phyloP scores from a whole-genome alignment of 1,139 yeast genomes.

The Geotrichum histeridarum region DNA sequence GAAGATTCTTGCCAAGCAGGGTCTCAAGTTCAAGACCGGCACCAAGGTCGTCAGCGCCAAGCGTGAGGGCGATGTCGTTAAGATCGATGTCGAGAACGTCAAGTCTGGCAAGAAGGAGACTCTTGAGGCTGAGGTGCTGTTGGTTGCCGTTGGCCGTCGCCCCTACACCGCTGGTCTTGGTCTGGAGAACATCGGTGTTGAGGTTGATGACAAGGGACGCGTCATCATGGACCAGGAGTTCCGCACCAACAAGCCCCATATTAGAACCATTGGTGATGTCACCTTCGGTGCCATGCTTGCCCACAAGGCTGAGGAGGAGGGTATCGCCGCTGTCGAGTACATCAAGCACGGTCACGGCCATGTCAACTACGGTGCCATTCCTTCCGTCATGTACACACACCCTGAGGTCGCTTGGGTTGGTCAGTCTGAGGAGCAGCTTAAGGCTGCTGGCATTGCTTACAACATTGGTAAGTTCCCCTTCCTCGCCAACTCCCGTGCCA shows the following conservation, averaged over 20 bases:
- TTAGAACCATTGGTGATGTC: constrained; percentile 96
- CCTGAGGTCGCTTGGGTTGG: constrained; percentile 99
- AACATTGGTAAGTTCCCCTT: constrained; percentile 97
- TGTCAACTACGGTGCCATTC: constrained; percentile 95
- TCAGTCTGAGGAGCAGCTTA: constrained; percentile 89
- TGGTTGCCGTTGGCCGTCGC: constrained; percentile 98
- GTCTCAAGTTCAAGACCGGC: constrained; percentile 85
- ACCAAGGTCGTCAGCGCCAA: constrained; percentile 86
- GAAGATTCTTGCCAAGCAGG: constrained; percentile 90
- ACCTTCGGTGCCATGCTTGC: constrained; percentile 99
- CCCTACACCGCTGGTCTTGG: constrained; percentile 90
- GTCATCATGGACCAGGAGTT: constrained; percentile 90
- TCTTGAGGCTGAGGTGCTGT: constrained; percentile 82
- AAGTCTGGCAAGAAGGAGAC: constrained; percentile 78
- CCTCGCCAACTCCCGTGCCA: constrained; percentile 98
- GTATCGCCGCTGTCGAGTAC: constrained; percentile 96
- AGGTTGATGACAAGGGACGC: constrained; percentile 86
- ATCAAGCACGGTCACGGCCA: constrained; percentile 93
- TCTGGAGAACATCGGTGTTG: constrained; percentile 84
- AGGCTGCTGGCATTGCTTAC: constrained; percentile 87
- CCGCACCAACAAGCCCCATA: constrained; percentile 87
- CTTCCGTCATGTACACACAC: constrained; percentile 97
- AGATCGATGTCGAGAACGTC: constrained; percentile 82
- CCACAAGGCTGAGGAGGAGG: constrained; percentile 99
- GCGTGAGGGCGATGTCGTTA: constrained; percentile 89